Evolutionary conservation across 1,139 yeast species (phyloP).

Genomic region (Nadsonia commutata): DNA sequence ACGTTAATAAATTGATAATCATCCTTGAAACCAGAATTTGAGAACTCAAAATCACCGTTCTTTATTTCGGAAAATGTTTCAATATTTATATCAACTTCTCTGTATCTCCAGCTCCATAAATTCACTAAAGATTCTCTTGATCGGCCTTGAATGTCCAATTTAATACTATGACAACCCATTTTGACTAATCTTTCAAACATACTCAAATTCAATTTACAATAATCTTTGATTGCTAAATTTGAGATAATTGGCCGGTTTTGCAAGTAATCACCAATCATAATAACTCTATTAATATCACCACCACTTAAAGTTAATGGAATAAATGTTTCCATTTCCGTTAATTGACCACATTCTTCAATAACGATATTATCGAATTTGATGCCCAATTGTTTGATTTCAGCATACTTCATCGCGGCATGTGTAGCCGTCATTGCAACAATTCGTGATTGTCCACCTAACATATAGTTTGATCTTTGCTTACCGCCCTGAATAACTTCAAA

Average conservation of each 20-base stretch:
- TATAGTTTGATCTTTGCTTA: slow-evolving; percentile 14
- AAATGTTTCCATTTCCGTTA: slow-evolving; percentile 23
- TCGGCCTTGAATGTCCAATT: slow-evolving; percentile 17
- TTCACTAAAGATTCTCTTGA: slow-evolving; percentile 17
- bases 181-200: slow-evolving; percentile 17
- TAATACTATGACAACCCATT: slow-evolving; percentile 15
- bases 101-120: slow-evolving; percentile 16
- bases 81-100: slow-evolving; percentile 2
- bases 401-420: slow-evolving; percentile 15
- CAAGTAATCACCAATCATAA: slow-evolving; percentile 24
- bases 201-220: slow-evolving; percentile 15
- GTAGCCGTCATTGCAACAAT: slow-evolving; percentile 24
- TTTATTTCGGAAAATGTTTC: slow-evolving; percentile 6
- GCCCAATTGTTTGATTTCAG: slow-evolving; percentile 12
- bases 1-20: slow-evolving; percentile 29
- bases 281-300: slow-evolving; percentile 15
- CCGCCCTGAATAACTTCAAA: slow-evolving; percentile 17
- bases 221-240: slow-evolving; percentile 9
- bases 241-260: slow-evolving; percentile 17
- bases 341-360: slow-evolving; percentile 23
- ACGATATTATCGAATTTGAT: slow-evolving; percentile 21
- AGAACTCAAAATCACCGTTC: slow-evolving; percentile 7
- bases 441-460: slow-evolving; percentile 18
- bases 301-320: slow-evolving; percentile 16
- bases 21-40: slow-evolving; percentile 31